Evolutionary conservation across 2,329 filamentous ascomycete species (phyloP).

Genomic region (Colletotrichum sp.): DNA sequence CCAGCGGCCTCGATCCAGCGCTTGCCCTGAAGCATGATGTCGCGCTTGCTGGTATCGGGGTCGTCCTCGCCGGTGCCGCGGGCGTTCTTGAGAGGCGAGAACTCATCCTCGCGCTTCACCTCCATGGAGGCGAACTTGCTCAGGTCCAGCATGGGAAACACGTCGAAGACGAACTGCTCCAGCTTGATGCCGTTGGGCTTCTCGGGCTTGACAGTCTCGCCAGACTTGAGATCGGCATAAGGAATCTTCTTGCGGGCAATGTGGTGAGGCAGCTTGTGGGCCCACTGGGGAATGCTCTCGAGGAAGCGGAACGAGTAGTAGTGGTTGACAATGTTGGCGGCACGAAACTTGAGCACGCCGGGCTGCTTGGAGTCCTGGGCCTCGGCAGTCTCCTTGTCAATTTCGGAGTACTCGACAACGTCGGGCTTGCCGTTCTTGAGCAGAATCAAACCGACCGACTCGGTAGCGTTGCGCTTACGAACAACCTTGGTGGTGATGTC

Average conservation of each 20-base stretch:
- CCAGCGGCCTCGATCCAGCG: slow-evolving; percentile 85
- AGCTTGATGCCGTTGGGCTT: slow-evolving; percentile 99
- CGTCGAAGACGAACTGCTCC: slow-evolving; percentile 99
- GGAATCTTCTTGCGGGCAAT: slow-evolving; percentile 99
- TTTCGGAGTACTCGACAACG: slow-evolving; percentile 98
- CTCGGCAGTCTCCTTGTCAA: slow-evolving; percentile 86
- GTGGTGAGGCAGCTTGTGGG: slow-evolving; percentile 88
- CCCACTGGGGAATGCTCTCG: slow-evolving; percentile 87
- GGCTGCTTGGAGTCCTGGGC: slow-evolving; percentile 83
- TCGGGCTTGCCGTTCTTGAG: slow-evolving; percentile 96
- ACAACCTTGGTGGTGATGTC: slow-evolving; percentile 99
- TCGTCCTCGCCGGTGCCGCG: slow-evolving; percentile 89
- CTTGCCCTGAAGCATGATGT: slow-evolving; percentile 89
- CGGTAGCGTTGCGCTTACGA: slow-evolving; percentile 94
- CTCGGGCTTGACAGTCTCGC: slow-evolving; percentile 85
- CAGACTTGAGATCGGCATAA: slow-evolving; percentile 75
- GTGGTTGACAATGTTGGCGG: slow-evolving; percentile 99
- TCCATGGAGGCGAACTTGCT: slow-evolving; percentile 95
- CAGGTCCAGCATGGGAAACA: slow-evolving; percentile 87
- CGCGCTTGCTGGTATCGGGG: slow-evolving; percentile 87
- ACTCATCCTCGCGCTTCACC: slow-evolving; percentile 96
- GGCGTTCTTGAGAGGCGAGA: slow-evolving; percentile 94
- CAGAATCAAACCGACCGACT: slow-evolving; percentile 93
- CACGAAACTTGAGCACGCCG: slow-evolving; percentile 89
- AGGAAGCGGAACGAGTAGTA: slow-evolving; percentile 97